A percentile compares a stretch with the other conserved stretches of the same genome.
phyloP scores from a whole-genome alignment of 495 filamentous ascomycete species.

The Chaetomium tenue region DNA sequence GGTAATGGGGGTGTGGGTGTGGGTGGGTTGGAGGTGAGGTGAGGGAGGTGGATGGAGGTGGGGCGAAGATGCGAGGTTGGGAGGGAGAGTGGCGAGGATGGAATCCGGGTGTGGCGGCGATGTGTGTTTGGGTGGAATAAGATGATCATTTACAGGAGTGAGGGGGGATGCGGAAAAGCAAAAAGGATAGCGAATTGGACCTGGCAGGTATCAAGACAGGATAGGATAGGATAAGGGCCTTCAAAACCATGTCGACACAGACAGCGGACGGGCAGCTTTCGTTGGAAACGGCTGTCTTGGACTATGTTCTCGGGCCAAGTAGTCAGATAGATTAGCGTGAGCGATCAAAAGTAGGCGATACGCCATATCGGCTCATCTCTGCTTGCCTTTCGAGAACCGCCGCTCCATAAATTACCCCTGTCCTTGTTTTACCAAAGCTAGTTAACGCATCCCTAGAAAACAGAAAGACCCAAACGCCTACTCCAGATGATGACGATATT shows the following conservation, averaged over 20 bases:
- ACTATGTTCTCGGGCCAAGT: neutral
- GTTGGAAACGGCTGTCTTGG: neutral
- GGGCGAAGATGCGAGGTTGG: neutral
- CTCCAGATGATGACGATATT: neutral
- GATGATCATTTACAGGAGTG: too few species aligned
- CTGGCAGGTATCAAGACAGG: neutral
- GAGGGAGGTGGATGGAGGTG: neutral
- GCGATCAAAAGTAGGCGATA: neutral
- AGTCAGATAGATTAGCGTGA: neutral
- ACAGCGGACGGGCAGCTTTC: neutral
- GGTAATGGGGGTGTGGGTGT: neutral
- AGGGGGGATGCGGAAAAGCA: too few species aligned
- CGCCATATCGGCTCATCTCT: neutral
- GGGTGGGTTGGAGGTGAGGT: constrained; percentile 5
- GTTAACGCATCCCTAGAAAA: neutral
- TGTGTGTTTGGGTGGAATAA: neutral
- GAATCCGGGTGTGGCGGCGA: neutral
- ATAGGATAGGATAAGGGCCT: neutral
- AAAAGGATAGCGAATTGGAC: neutral
- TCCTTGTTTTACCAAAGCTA: neutral
- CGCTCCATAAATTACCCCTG: neutral
- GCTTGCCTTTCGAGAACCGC: neutral
- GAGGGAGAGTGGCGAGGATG: too few species aligned
- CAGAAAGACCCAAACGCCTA: neutral
- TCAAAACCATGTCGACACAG: neutral